These are phyloP conservation scores for Jamesozyma gamospora DNA, from an alignment of 805 yeast genomes.

Conservation along the genomic window DNA sequence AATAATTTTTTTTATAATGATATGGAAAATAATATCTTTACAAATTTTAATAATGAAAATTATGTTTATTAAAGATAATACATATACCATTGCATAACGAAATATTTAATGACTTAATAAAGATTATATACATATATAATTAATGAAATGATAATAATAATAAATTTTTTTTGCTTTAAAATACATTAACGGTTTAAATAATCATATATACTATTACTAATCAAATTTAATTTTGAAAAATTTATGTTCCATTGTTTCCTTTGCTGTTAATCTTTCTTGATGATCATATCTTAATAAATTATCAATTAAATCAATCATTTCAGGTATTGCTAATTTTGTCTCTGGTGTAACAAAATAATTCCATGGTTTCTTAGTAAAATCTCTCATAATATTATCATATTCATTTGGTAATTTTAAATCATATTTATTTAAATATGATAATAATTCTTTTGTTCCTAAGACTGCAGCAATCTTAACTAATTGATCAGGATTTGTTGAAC, in stretches of 20 bases:
- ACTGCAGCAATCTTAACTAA: conserved; percentile 82
- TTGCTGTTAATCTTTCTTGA: conserved; percentile 77
- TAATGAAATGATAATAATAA: not conserved
- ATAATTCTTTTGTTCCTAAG: conserved; percentile 70
- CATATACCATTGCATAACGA: too few species aligned
- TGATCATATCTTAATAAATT: conserved; percentile 73
- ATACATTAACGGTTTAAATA: too few species aligned
- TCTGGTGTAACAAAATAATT: conserved; percentile 39
- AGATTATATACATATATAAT: not conserved
- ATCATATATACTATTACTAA: not conserved
- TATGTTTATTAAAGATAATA: too few species aligned
- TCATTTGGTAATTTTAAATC: conserved; percentile 62
- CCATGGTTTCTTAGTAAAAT: conserved; percentile 62
- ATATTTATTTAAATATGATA: conserved; percentile 58
- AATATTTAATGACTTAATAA: too few species aligned
- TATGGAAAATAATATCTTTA: too few species aligned
- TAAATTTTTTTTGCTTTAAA: too few species aligned
- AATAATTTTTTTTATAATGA: too few species aligned
- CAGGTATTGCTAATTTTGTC: conserved; percentile 42
- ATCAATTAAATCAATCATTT: conserved; percentile 61
- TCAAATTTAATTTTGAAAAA: conserved; percentile 40
- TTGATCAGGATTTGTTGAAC: conserved; percentile 85
- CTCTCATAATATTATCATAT: conserved; percentile 63
- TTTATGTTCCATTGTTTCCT: conserved; percentile 74
- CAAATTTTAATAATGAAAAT: too few species aligned